Evolutionary conservation across 2,329 filamentous ascomycete species (phyloP), one percentile per base, ranked within the genome.

Genomic region (Malbranchea cinnamomea): DNA sequence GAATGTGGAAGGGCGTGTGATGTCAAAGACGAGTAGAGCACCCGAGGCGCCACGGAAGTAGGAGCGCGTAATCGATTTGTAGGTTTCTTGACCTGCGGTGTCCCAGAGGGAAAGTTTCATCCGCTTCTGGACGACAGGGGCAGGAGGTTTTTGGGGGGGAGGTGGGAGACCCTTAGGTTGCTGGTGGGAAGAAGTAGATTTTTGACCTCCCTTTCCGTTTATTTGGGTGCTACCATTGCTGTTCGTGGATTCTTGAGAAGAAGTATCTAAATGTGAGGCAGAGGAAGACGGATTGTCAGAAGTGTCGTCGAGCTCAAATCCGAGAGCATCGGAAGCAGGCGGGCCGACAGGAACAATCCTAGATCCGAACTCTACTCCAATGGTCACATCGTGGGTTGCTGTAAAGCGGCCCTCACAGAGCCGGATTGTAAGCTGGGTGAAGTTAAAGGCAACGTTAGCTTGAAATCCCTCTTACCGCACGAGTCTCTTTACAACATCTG

Each of bases 61-160:
- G 37, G 80, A 89, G 32, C 87, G 68, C 6, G 87, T 95, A 35
- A 95, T 89, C 25, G 79, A 87, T 55, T 94, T 94, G 65, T 95
- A 95, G 8, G 84, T 93, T 62, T 95, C 87, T 55, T 95, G 87
- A 15, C 87, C 87, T 10, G 87, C 87, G 1, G 87, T 95, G 51
- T 94, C 87, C 87, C 87, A 95, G 7, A 95, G 65, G 25, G 76
- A 83, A 4, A 93, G 68, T 58, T 93, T 93, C 84, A 93, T 93
- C 60, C 87, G 78, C 73, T 71, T 71, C 43, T 73, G 68, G 24
- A 43, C 41, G 22, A 52, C 49, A 9, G 52, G 42, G 22, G 51
- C 45, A 40, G 52, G 46, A 25, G 42, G 41, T 37, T 52, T 57
- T 25, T 39, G 46, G 23, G 52, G 53, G 31, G 50, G 54, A 30